A percentile compares a stretch with the other conserved stretches of the same genome.
These are phyloP conservation scores for Purshia tridentata DNA, from an alignment of 306 rosid species.

Conservation along the genomic window DNA sequence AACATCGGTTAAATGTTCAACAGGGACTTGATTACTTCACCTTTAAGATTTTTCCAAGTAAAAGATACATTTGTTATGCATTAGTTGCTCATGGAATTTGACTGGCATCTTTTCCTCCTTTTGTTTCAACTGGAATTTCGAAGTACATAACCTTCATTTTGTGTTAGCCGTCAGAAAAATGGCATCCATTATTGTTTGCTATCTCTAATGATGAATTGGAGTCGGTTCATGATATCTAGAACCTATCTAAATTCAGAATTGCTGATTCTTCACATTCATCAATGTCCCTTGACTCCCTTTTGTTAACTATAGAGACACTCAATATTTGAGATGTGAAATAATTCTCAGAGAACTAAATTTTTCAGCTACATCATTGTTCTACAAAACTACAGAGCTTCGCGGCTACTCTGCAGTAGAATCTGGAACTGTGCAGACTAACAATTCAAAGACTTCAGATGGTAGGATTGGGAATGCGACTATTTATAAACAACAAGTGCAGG, in stretches of 20 bases:
- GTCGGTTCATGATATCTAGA: not conserved
- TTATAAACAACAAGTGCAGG: conserved; percentile 1
- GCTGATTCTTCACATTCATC: not conserved
- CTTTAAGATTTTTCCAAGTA: not conserved
- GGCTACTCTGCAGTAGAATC: conserved; percentile 12
- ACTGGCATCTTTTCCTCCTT: not conserved
- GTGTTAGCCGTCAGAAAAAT: not conserved
- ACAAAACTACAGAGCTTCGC: conserved; percentile 22
- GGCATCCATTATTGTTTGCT: not conserved
- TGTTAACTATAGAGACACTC: not conserved
- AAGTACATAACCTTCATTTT: not conserved
- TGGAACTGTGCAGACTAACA: conserved; percentile 13
- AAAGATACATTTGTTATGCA: not conserved
- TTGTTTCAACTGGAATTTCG: not conserved
- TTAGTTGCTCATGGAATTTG: not conserved
- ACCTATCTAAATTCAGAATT: not conserved
- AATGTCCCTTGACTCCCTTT: not conserved
- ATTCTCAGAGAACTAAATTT: not conserved
- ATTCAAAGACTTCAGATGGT: not conserved
- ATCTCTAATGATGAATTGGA: not conserved
- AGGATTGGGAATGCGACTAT: not conserved
- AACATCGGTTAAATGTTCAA: no score
- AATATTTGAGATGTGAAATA: not conserved
- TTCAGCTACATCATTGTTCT: conserved; percentile 1
- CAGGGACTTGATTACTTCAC: not conserved